Evolutionary conservation across 2,329 filamentous ascomycete genomes (phyloP), one percentile per base, ranked within the genome.

Genomic region (Colletotrichum camelliae): DNA sequence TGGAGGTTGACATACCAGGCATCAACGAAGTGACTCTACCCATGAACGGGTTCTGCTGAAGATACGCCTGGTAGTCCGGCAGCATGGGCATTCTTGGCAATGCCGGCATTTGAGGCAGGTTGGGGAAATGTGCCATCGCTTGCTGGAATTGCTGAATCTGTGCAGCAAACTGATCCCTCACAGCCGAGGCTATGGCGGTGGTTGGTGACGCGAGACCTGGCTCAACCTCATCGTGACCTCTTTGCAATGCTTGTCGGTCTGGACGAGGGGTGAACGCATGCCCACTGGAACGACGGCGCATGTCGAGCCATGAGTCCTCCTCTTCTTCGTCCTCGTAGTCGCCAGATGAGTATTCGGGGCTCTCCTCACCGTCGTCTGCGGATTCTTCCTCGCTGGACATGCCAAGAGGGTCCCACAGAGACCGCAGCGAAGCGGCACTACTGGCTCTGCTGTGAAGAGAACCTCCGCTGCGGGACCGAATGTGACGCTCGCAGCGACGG

Each of bases 81-180:
- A 95, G 85, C 77, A 90, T 86, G 2, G 91, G 90, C 86, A 94
- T 92, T 48, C 89, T 89, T n/a, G 85, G 87, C 43, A 91, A 80
- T 33, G 86, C 84, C 66, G 85, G 89, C 79, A 91, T 86, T 77
- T 91, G 89, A 18, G 92, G 89, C 57, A 91, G 89, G 78, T 92
- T 89, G 48, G 85, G 88, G 37, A 93, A 84, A 61, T 92, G 90
- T 82, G 91, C 88, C 86, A 95, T 89, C 61, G 89, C 91, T 81
- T 95, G 93, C 81, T 96, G 95, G 80, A 96, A 89, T 74, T 96
- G 93, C 72, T 96, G 93, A 64, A 96, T 89, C 80, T 96, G 94
- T 21, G 93, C 89, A 31, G 93, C 89, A 24, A 96, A 85, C 74
- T 96, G 94, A 70, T 96, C 94, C 80, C 93, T 92, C 85, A 95